A percentile compares a stretch with the other conserved stretches of the same genome.
Conservation (phyloP, 257 asterid genomes). For the Solanum pimpinellifolium region DNA sequence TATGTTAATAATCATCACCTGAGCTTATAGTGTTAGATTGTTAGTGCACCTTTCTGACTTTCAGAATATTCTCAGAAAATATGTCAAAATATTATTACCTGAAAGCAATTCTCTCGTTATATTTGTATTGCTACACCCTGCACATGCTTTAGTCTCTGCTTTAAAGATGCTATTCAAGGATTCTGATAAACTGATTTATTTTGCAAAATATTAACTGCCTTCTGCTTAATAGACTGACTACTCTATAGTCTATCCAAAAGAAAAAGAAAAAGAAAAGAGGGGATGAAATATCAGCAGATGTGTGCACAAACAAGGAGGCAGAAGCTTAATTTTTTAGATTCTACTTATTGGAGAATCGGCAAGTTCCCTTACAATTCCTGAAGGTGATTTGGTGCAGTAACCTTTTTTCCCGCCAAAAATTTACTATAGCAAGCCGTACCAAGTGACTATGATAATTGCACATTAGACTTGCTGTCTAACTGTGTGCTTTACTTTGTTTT, state of each 20-base stretch:
- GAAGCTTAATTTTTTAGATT: background rate
- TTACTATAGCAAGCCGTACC: background rate
- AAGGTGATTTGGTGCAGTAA: background rate
- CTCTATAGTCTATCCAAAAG: background rate
- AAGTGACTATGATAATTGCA: background rate
- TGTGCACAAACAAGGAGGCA: background rate
- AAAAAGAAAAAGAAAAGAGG: background rate
- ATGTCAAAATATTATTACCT: background rate
- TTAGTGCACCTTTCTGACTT: background rate
- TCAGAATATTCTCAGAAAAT: background rate
- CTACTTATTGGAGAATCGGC: background rate
- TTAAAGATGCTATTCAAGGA: background rate
- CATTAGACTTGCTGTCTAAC: background rate
- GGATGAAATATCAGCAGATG: background rate
- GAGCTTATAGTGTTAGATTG: background rate
- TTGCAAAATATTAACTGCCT: background rate
- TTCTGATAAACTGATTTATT: background rate
- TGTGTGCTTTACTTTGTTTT: background rate
- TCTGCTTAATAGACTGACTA: background rate
- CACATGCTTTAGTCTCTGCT: background rate
- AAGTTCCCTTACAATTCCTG: background rate
- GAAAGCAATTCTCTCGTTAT: background rate
- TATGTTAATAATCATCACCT: background rate
- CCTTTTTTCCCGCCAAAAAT: background rate
- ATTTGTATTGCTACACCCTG: background rate